phyloP scores from a whole-genome alignment of 73 alveolate species.

The Paramecium primaurelia region DNA sequence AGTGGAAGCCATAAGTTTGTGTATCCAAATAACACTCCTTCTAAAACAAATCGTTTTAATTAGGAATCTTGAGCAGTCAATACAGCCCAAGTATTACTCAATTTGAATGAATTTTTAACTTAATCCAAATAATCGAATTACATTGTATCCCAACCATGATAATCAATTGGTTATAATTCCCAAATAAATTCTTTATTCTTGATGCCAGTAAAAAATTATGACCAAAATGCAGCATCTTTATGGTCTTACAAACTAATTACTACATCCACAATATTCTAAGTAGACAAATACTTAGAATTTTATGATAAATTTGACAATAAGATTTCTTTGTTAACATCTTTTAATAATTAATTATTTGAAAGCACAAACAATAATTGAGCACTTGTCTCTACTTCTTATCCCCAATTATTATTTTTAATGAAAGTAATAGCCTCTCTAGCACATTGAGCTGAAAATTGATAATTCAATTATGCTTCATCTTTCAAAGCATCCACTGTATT shows the following conservation, averaged over 20 bases:
- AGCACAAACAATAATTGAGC: neutral
- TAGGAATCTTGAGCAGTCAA: neutral
- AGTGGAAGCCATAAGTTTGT: neutral
- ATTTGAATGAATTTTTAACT: neutral
- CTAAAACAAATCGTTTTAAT: neutral
- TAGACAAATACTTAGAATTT: constrained; percentile 24
- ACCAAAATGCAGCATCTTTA: neutral
- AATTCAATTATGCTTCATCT: neutral
- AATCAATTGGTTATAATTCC: neutral
- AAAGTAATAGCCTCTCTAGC: neutral
- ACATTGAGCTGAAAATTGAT: neutral
- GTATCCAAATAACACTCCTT: neutral
- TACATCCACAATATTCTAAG: constrained; percentile 17
- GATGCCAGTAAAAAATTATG: neutral
- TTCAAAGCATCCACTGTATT: neutral
- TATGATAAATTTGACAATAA: neutral
- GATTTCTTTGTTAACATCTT: neutral
- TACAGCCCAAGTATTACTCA: neutral
- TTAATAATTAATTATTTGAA: neutral
- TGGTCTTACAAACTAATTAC: neutral
- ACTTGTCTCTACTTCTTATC: constrained; percentile 8
- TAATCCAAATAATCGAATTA: neutral
- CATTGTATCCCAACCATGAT: constrained; percentile 4
- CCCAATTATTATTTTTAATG: neutral
- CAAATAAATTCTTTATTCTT: neutral